A percentile compares a stretch with the other conserved stretches of the same genome.
Conservation (phyloP, 2,329 filamentous ascomycete genomes). For the Exophiala sp. region DNA sequence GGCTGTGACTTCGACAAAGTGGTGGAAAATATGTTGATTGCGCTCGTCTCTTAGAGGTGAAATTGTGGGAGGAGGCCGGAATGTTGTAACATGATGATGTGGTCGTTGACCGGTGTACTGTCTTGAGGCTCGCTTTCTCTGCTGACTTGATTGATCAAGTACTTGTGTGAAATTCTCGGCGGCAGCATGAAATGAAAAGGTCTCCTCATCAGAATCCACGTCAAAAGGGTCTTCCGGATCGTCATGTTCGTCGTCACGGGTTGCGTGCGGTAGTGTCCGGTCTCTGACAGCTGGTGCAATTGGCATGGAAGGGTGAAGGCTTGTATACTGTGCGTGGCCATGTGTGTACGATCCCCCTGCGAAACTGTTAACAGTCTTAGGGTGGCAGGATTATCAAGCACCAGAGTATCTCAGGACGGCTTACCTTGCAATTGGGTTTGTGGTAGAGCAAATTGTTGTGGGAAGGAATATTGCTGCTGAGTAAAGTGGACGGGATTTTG, state of each 20-base stretch:
- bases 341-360: too few relatives aligned
- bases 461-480: too few relatives aligned
- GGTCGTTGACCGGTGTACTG: conserved; percentile 1
- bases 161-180: conserved; percentile 31
- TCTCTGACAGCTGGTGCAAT: neutral
- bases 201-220: conserved; percentile 51
- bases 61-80: conserved; percentile 37
- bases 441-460: too few relatives aligned
- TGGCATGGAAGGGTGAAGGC: neutral
- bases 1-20: conserved; percentile 86
- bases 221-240: conserved; percentile 62
- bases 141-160: conserved; percentile 26
- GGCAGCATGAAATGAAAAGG: conserved; percentile 26
- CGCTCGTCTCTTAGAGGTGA: conserved; percentile 76
- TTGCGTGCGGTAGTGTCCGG: neutral
- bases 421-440: too few relatives aligned
- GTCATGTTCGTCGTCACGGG: conserved; percentile 44
- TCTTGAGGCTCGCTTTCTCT: conserved; percentile 6
- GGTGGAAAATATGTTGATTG: conserved; percentile 79
- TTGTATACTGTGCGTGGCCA: too few relatives aligned
- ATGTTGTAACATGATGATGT: conserved; percentile 14
- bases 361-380: too few relatives aligned
- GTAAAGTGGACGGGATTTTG: too few relatives aligned
- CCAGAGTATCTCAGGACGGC: too few relatives aligned
- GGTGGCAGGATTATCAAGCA: too few relatives aligned